Percentiles rank a stretch among this genome's conserved stretches.
Evolutionary conservation across 441 rosid genomes (phyloP).

Genomic region (Aleurites moluccanus): DNA sequence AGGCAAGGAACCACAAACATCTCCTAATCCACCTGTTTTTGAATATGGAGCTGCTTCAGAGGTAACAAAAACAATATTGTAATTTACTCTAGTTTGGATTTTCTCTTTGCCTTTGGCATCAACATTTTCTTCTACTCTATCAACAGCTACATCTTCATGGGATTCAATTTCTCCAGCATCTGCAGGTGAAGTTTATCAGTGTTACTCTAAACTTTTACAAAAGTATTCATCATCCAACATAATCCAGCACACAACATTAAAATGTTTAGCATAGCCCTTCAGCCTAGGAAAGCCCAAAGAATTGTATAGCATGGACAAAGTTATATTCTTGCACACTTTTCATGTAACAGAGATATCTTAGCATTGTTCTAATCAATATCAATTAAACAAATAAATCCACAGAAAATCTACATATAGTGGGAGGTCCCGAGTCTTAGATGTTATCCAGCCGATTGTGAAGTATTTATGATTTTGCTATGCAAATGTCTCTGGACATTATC

Average conservation of each 20-base stretch:
- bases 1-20: conserved; percentile 96
- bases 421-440: too few relatives aligned
- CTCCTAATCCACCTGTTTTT: conserved; percentile 94
- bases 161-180: conserved; percentile 34
- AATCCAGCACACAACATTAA: not conserved
- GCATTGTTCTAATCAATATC: not conserved
- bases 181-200: conserved; percentile 26
- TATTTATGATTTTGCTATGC: too few relatives aligned
- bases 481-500: too few relatives aligned
- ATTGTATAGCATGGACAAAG: not conserved
- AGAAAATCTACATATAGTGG: too few relatives aligned
- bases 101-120: conserved; percentile 34
- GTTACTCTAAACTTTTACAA: conserved; percentile 9
- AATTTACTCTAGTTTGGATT: conserved; percentile 30
- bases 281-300: not conserved
- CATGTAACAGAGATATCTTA: not conserved
- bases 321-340: not conserved
- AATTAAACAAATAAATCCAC: too few relatives aligned
- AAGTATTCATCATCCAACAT: conserved; percentile 2
- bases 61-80: conserved; percentile 73
- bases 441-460: too few relatives aligned
- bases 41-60: conserved; percentile 97
- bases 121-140: conserved; percentile 36
- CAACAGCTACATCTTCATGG: conserved; percentile 22
- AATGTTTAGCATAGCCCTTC: not conserved